These are phyloP conservation scores for Rhododendron simsii DNA, from an alignment of 148 eudicot species.

Conservation along the genomic window DNA sequence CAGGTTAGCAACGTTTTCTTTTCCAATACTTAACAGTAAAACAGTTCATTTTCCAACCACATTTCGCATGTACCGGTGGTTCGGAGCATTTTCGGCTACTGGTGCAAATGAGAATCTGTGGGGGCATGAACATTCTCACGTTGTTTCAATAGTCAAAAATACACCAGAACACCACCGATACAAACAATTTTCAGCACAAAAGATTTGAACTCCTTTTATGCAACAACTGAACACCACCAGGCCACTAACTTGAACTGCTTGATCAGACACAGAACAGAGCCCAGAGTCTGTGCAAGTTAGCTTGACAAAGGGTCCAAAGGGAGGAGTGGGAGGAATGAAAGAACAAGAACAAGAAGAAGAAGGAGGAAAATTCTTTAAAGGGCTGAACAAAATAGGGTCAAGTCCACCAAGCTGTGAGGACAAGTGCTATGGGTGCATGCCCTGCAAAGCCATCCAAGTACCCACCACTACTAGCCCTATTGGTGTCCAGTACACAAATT, in stretches of 20 bases:
- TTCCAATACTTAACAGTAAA: neutral
- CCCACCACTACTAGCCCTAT: conserved; percentile 45
- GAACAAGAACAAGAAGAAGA: neutral
- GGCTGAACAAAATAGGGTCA: conserved; percentile 55
- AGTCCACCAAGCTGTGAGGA: conserved; percentile 84
- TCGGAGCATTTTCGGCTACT: neutral
- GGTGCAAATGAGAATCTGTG: no score
- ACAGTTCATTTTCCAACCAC: no score
- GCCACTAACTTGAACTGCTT: conserved; percentile 5
- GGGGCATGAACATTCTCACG: neutral
- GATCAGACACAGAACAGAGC: conserved; percentile 26
- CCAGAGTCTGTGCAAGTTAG: conserved; percentile 15
- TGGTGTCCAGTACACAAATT: conserved; percentile 66
- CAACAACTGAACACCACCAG: neutral
- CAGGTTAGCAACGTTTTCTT: conserved; percentile 9
- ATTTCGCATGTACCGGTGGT: neutral
- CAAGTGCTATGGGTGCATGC: conserved; percentile 76
- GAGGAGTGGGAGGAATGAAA: neutral
- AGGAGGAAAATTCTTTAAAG: conserved; percentile 8
- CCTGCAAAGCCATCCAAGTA: conserved; percentile 82
- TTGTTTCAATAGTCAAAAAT: neutral
- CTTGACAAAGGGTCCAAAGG: conserved; percentile 5
- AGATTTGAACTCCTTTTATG: neutral
- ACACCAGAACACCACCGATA: neutral
- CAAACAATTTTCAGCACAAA: neutral